Conservation (phyloP, 352 stramenopile species). For the Phytophthora sp. region DNA sequence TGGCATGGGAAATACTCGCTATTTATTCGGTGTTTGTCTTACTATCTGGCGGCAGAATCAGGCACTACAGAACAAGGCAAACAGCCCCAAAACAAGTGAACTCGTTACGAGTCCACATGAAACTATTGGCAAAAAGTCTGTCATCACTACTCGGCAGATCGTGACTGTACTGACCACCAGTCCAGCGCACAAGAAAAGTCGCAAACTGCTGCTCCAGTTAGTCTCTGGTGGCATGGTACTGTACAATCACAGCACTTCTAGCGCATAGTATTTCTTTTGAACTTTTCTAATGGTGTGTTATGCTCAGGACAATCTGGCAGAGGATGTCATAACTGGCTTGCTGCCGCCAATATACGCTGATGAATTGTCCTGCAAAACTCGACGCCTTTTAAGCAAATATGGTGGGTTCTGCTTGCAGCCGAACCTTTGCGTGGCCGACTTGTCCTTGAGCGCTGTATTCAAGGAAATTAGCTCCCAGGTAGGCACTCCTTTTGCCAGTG, state of each 20-base stretch:
- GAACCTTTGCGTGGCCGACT: slow-evolving; percentile 7
- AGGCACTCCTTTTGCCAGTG: background rate
- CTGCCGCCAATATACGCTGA: slow-evolving; percentile 10
- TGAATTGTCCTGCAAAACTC: background rate
- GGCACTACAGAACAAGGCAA: background rate
- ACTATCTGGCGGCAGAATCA: slow-evolving; percentile 32
- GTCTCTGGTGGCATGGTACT: slow-evolving; percentile 24
- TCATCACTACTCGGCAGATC: slow-evolving; percentile 10
- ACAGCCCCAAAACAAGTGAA: background rate
- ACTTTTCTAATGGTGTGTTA: no score
- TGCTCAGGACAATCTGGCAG: slow-evolving; percentile 23
- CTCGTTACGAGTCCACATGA: background rate
- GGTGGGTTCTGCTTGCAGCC: slow-evolving; percentile 42
- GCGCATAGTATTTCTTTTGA: no score
- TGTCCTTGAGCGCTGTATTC: slow-evolving; percentile 47
- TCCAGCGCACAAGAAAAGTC: slow-evolving; percentile 30
- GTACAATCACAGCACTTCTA: no score
- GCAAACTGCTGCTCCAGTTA: slow-evolving; percentile 36
- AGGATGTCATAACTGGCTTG: slow-evolving; percentile 11
- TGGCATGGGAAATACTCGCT: background rate
- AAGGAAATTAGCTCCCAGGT: slow-evolving; percentile 70
- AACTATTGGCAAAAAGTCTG: background rate
- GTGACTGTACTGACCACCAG: slow-evolving; percentile 22
- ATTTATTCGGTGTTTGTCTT: slow-evolving; percentile 49
- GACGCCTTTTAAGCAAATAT: slow-evolving; percentile 33